Conservation (phyloP, 129 eudicot species). For the Chrysanthemum seticuspe region DNA sequence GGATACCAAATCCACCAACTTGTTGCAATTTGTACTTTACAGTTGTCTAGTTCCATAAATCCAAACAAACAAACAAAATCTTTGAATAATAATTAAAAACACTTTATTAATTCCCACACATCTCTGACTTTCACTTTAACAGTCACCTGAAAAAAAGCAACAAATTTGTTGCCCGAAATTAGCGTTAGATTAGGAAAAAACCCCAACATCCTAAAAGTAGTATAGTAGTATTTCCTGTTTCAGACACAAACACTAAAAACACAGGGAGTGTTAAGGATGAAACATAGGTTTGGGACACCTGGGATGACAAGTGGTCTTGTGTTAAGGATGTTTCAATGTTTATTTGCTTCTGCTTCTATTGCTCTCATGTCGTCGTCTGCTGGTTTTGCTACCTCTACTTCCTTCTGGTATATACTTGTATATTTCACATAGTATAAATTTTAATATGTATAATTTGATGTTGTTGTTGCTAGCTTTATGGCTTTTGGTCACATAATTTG, state of each 20-base stretch:
- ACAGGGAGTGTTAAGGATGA: slow-evolving; percentile 31
- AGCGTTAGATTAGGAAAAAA: not conserved
- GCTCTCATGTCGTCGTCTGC: slow-evolving; percentile 63
- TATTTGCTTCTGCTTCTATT: slow-evolving; percentile 71
- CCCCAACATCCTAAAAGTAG: not conserved
- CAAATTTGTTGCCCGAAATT: not conserved
- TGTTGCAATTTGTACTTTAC: not conserved
- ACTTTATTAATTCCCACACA: no score
- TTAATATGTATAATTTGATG: not conserved
- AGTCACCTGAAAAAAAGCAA: not conserved
- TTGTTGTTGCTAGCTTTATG: slow-evolving; percentile 8
- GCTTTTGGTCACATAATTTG: not conserved
- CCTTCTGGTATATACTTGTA: slow-evolving; percentile 55
- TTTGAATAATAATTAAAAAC: not conserved
- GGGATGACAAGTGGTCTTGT: slow-evolving; percentile 59
- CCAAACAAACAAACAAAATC: not conserved
- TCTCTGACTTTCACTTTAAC: no score
- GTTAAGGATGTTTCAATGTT: slow-evolving; percentile 60
- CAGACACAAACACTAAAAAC: not conserved
- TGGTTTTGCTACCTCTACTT: slow-evolving; percentile 58
- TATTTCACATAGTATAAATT: no score
- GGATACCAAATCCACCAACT: not conserved
- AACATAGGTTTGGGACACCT: slow-evolving; percentile 63
- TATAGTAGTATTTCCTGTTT: not conserved
- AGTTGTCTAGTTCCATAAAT: not conserved